Evolutionary conservation across 73 alveolate genomes (phyloP), one percentile per base, ranked within the genome.

Genomic region (Paramecium sonneborni): DNA sequence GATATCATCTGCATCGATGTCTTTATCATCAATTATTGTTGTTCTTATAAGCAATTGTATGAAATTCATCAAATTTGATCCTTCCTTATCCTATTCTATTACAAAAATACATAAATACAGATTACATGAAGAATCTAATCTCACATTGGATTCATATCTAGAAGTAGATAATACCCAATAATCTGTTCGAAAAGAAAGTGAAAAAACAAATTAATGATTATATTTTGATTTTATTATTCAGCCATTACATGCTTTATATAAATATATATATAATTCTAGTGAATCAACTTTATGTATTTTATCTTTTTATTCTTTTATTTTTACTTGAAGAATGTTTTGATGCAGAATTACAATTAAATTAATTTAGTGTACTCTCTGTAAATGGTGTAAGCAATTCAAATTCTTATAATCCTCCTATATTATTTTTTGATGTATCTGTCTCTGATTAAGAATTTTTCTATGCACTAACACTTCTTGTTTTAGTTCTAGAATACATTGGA

Each of bases 1-100:
- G 67, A 35, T 88, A 11, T 88, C 94, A 1, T 69, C 91, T 70
- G 86, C 94, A n/a, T 38, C 94, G 0, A 88, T 88, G 94, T 69
- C 91, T 21, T 69, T 76, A 21, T 69, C 91, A 35, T 88, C 94
- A 0, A 88, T 88, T 5, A 70, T 88, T 15, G 94, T 88, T 15
- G 94, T 88, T 5, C 76, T 88, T n/a, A 69, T 88, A 5, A 88
- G 94, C 26, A 48, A 55, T 57, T n/a, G n/a, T n/a, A n/a, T n/a
- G n/a, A 88, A 88, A 70, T 62, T 88, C 10, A 44, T 38, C 43
- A 68, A 23, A 69, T 88, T 69, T 69, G 87, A 88, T 43, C 90
- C 90, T 41, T n/a, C 90, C 0, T 14, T 23, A 30, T 52, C 34
- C 6, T 14, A 18, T 3, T n/a, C 30, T 3, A 52, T 52, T 18